Conservation (phyloP, 2,329 filamentous ascomycete genomes). For the Fonsecaea erecta region DNA sequence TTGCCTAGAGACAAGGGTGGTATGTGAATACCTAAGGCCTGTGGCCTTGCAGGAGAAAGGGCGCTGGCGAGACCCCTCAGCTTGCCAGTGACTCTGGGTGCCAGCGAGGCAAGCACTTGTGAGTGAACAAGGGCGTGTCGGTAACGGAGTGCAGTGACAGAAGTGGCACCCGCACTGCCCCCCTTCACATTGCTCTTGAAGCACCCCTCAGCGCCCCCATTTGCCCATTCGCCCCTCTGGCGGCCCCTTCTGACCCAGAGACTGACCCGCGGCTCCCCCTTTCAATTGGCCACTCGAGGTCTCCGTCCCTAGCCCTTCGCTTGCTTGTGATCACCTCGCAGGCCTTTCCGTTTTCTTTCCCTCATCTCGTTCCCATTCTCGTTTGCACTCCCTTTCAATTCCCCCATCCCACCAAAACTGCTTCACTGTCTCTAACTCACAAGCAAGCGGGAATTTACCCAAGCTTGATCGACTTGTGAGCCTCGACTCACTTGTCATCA, state of each 20-base stretch:
- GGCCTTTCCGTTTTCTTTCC: conserved; percentile 8
- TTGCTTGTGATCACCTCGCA: neutral
- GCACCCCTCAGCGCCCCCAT: neutral
- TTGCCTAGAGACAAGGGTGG: neutral
- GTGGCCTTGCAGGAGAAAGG: neutral
- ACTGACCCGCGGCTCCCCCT: neutral
- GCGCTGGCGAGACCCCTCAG: neutral
- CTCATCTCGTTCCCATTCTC: conserved; percentile 1
- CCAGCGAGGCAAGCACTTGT: neutral
- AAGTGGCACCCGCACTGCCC: conserved; percentile 19
- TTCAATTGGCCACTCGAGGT: neutral
- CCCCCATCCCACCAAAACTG: conserved; percentile 20
- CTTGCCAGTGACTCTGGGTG: too few species aligned
- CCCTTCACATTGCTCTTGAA: neutral
- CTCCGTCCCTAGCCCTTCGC: conserved; percentile 9
- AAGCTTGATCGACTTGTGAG: conserved; percentile 32
- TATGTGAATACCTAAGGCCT: neutral
- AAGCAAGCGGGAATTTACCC: neutral
- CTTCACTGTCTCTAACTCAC: conserved; percentile 4
- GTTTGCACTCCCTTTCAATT: conserved; percentile 7
- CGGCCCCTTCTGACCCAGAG: neutral
- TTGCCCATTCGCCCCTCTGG: conserved; percentile 1
- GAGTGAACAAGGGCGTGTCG: neutral
- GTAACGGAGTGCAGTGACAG: conserved; percentile 9
- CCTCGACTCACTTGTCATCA: conserved; percentile 33